Evolutionary conservation across 2,329 filamentous ascomycete genomes (phyloP), one percentile per base, ranked within the genome.

Genomic region (Phoma sp.): DNA sequence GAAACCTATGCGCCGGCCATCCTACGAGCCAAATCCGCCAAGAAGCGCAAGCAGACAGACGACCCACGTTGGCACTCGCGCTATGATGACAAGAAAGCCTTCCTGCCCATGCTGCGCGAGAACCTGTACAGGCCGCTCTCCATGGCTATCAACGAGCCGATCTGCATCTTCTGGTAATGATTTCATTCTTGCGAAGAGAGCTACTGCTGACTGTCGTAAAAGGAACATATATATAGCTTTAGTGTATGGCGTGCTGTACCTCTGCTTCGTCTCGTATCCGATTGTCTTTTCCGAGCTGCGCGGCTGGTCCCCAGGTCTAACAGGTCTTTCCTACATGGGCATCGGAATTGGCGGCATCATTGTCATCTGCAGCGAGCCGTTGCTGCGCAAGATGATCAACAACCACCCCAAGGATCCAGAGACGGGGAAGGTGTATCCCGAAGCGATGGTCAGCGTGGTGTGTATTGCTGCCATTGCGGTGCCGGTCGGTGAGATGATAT

Each of bases 201-300:
- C 18, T 18, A 18, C 18, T 18, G 18, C 18, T 18, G 18, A 18
- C 18, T 18, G 18, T 18, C 18, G 18, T 18, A 18, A 18, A 18
- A 18, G 18, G 86, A 84, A 89, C 66, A 72, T 86, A 30, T 89
- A 89, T 62, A 84, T 89, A 59, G 84, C 89, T 0, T 78, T 96
- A 35, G 85, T 96, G 32, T 96, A 96, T 71, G 90, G 87, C 14
- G 91, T 96, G 36, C 80, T 97, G 1, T 95, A 95, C 68, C 85
- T 96, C 29, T 96, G 91, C 75, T 96, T 96, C 77, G 88, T 96
- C 13, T 91, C 90, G 10, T 96, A 96, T 71, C 92, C 92, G 0
- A 89, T 96, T 55, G 89, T 96, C 53, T 96, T 95, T 75, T 80
- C 82, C 9, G 79, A 88, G 36, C 76, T 85, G 53, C 88, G 93